Evolutionary conservation across 2,329 filamentous ascomycete species (phyloP).

Genomic region (Teratosphaeria nubilosa): DNA sequence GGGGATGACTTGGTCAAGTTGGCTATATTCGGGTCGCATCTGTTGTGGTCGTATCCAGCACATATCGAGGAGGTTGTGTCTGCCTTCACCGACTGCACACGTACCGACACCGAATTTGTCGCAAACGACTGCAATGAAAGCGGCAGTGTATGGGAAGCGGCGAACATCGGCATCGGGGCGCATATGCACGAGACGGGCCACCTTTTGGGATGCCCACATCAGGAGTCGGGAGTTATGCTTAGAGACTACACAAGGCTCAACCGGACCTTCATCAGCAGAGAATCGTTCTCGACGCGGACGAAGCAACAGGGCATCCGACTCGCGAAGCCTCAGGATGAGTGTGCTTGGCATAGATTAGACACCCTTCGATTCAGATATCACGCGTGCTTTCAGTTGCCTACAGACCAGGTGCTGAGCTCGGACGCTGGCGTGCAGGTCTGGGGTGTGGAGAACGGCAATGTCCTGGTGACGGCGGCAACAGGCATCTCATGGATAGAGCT

Average conservation of each 20-base stretch:
- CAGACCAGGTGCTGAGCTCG: conserved; percentile 52
- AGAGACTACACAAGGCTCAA: conserved; percentile 79
- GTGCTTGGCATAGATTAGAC: conserved; percentile 83
- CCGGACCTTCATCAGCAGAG: conserved; percentile 68
- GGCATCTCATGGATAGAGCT: conserved; percentile 83
- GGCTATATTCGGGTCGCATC: conserved; percentile 86
- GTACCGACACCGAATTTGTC: conserved; percentile 68
- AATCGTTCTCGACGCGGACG: conserved; percentile 79
- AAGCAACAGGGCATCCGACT: conserved; percentile 67
- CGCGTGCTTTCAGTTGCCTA: conserved; percentile 76
- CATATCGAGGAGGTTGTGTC: conserved; percentile 83
- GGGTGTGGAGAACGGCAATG: conserved; percentile 66
- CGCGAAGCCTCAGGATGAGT: conserved; percentile 70
- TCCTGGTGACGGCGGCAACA: conserved; percentile 67
- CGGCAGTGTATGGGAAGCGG: conserved; percentile 91
- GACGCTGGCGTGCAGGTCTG: conserved; percentile 80
- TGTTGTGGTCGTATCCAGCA: conserved; percentile 80
- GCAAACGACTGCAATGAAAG: conserved; percentile 80
- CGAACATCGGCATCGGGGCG: conserved; percentile 84
- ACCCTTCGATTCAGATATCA: conserved; percentile 81
- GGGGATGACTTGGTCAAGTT: conserved; percentile 64
- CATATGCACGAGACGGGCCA: conserved; percentile 88
- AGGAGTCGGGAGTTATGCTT: conserved; percentile 85
- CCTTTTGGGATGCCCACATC: conserved; percentile 79
- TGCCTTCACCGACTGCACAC: conserved; percentile 81